Evolutionary conservation across 2,329 filamentous ascomycete genomes (phyloP), one percentile per base, ranked within the genome.

Genomic region (Colletotrichum tanaceti): DNA sequence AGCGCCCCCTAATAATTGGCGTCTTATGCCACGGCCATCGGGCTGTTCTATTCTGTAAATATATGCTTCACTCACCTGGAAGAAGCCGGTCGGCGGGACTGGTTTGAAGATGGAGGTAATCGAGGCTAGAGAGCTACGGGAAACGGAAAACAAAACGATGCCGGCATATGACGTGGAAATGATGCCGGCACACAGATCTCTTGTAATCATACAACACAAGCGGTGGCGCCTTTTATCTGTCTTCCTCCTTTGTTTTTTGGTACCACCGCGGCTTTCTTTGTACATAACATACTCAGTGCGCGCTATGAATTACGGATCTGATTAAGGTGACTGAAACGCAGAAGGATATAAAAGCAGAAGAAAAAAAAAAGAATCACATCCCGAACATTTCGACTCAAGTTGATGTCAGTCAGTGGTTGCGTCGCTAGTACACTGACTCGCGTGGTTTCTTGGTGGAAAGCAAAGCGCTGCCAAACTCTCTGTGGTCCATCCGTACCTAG

Each of bases 31-130:
- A 43, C 11, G 58, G 35, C 46, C 38, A 28, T 43, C 18, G 22
- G 47, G 58, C 35, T 46, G 41, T 50, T 46, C 22, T 39, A 32
- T 46, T 58, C 59, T 60, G 58, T 52, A 60, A 13, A 52, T 60
- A 22, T 43, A 24, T 38, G 58, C 46, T 52, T 60, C 18, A 53
- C 32, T 43, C 52, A 46, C 38, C 43, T 58, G 32, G n/a, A 5
- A 63, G 50, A 4, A 58, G 60, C 39, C 50, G 53, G 43, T 54
- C 50, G 53, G 43, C 49, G 20, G 13, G n/a, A 10, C 20, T 49
- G 24, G 46, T 46, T 53, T 44, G 38, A 44, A 38, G 24, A 59
- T 35, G 28, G 16, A 16, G 13, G 35, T 20, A 10, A 60, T 2
- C 16, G 58, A 28, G 22, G 22, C 10, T 16, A 13, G n/a, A 39